phyloP scores from a whole-genome alignment of 345 rosid species.

The Ceriops tagal region DNA sequence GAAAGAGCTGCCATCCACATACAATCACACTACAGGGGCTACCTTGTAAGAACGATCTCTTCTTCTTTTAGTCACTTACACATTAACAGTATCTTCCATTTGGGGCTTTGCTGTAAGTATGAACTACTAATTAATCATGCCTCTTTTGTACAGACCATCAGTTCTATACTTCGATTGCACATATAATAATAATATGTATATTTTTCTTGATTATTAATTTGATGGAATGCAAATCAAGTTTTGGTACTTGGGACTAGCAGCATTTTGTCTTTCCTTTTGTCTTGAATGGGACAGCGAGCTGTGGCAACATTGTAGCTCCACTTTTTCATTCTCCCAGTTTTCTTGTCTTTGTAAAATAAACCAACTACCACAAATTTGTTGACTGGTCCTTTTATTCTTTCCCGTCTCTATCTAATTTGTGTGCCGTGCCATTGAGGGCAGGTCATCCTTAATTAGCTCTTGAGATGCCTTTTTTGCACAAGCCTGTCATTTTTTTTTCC shows the following conservation, averaged over 20 bases:
- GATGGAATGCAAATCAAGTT: background rate
- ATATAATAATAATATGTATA: no score
- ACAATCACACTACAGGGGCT: slow-evolving; percentile 83
- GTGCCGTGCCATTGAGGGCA: slow-evolving; percentile 20
- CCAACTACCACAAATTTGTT: background rate
- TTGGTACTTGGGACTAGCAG: no score
- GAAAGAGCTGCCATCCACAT: slow-evolving; percentile 84
- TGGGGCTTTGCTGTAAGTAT: no score
- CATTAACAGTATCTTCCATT: background rate
- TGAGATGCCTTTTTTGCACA: background rate
- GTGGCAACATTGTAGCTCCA: no score
- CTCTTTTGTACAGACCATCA: no score
- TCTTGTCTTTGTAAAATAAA: background rate
- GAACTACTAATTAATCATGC: no score
- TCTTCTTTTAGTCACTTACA: background rate
- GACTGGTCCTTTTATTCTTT: background rate
- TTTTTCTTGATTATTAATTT: no score
- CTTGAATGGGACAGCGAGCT: no score
- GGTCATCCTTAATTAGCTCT: background rate
- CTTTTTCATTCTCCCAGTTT: no score
- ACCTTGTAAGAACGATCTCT: slow-evolving; percentile 48
- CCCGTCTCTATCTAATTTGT: background rate
- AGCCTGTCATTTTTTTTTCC: background rate
- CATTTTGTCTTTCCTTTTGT: no score
- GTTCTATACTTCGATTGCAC: no score